These are phyloP conservation scores for Coniochaeta sp. DNA, from an alignment of 2,329 filamentous ascomycete genomes.

Conservation along the genomic window DNA sequence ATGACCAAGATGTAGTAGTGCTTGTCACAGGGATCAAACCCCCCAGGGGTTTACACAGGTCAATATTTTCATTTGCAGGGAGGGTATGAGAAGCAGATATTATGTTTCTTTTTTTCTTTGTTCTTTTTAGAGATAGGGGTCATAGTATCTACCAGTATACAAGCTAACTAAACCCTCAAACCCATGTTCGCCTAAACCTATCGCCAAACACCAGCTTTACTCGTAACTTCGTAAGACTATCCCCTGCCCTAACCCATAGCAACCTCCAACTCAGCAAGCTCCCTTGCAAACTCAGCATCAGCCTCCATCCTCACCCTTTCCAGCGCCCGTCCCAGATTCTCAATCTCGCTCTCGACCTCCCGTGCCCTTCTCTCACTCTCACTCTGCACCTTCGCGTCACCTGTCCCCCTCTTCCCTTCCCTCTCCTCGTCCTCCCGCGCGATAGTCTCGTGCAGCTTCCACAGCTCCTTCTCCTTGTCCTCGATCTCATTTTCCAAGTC, in stretches of 20 bases:
- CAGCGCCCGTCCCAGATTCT: conserved; percentile 28
- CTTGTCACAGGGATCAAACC: no score
- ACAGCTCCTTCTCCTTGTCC: conserved; percentile 19
- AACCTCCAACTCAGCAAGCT: conserved; percentile 25
- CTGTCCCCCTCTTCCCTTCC: background rate
- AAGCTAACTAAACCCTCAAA: no score
- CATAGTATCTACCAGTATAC: background rate
- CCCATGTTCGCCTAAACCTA: background rate
- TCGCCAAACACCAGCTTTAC: background rate
- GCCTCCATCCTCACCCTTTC: conserved; percentile 32
- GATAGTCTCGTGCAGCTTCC: conserved; percentile 15
- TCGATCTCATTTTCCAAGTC: conserved; percentile 25
- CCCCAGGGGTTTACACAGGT: no score
- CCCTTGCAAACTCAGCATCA: conserved; percentile 38
- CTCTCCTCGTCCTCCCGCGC: conserved; percentile 10
- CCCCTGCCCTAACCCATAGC: background rate
- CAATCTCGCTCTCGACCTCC: conserved; percentile 26
- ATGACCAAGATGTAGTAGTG: no score
- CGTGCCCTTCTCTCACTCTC: conserved; percentile 13
- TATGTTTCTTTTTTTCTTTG: background rate
- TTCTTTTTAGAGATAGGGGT: background rate
- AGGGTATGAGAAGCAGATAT: background rate
- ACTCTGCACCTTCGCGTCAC: conserved; percentile 8
- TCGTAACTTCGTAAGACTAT: background rate
- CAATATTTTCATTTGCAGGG: no score